phyloP scores from a whole-genome alignment of 2,329 filamentous ascomycete species.

The Aspergillus piperis region DNA sequence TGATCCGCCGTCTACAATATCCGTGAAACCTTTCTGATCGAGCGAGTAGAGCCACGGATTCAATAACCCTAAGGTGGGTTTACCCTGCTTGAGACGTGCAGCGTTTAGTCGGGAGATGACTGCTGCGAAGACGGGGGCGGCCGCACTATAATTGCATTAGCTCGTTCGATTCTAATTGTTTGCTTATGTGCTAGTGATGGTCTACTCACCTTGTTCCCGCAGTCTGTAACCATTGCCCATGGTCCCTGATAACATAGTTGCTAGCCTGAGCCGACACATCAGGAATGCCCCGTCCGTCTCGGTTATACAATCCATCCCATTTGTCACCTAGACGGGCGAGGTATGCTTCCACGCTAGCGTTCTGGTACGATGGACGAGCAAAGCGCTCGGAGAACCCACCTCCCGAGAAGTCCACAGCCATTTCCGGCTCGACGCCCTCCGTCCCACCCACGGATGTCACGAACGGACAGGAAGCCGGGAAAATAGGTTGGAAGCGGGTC shows the following conservation, averaged over 20 bases:
- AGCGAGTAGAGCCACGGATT: conserved; percentile 62
- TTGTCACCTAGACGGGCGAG: conserved; percentile 43
- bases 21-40: conserved; percentile 48
- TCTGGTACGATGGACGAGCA: conserved; percentile 51
- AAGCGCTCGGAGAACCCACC: conserved; percentile 54
- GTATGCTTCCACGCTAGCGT: conserved; percentile 47
- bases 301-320: conserved; percentile 52
- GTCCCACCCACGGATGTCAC: conserved; percentile 66
- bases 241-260: conserved; percentile 43
- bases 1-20: conserved; percentile 52
- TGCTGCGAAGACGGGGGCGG: conserved; percentile 63
- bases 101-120: conserved; percentile 68
- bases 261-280: conserved; percentile 62
- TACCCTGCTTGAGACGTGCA: conserved; percentile 57
- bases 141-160: conserved; percentile 46
- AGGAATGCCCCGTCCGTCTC: conserved; percentile 60
- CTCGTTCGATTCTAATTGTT: not conserved
- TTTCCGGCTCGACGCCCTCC: conserved; percentile 54
- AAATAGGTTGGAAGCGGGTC: conserved; percentile 55
- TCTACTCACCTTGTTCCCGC: conserved; percentile 50
- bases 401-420: conserved; percentile 55
- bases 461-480: conserved; percentile 62
- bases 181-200: not conserved
- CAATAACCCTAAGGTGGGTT: conserved; percentile 58
- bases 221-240: conserved; percentile 40